Percentiles rank a stretch among this genome's conserved stretches.
phyloP scores from a whole-genome alignment of 371 early-diverging fungal genomes.

The Mucor mucedo region DNA sequence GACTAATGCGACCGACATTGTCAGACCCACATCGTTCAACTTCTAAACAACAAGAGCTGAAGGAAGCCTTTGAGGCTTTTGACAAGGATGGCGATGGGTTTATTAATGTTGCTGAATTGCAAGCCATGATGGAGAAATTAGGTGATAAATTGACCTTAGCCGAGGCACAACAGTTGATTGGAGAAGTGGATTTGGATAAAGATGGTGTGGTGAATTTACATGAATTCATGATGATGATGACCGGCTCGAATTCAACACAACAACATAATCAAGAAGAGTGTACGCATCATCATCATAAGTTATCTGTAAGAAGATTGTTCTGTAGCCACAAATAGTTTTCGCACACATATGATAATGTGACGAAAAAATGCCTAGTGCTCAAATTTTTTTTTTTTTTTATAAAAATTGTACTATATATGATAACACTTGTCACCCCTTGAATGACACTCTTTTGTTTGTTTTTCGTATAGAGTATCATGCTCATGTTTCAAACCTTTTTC shows the following conservation, averaged over 20 bases:
- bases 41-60: constrained; percentile 43
- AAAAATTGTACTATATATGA: too few species aligned
- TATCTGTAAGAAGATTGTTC: constrained; percentile 39
- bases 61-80: constrained; percentile 53
- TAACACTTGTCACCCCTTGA: too few species aligned
- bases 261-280: constrained; percentile 11
- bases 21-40: constrained; percentile 36
- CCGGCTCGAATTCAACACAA: too few species aligned
- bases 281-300: constrained; percentile 32
- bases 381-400: too few species aligned
- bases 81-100: constrained; percentile 49
- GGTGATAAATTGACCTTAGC: constrained; percentile 43
- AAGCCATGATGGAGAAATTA: constrained; percentile 53
- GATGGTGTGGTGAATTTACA: constrained; percentile 51
- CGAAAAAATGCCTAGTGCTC: too few species aligned
- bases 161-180: constrained; percentile 44
- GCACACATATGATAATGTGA: too few species aligned
- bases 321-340: constrained; percentile 28
- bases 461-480: too few species aligned
- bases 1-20: constrained; percentile 49
- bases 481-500: too few species aligned
- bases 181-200: constrained; percentile 46
- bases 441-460: too few species aligned
- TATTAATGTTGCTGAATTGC: constrained; percentile 44
- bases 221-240: constrained; percentile 53